A percentile compares a stretch with the other conserved stretches of the same genome.
Evolutionary conservation across 225 moss, liverwort and hornwort genomes (phyloP).

Genomic region (Polytrichum formosum): DNA sequence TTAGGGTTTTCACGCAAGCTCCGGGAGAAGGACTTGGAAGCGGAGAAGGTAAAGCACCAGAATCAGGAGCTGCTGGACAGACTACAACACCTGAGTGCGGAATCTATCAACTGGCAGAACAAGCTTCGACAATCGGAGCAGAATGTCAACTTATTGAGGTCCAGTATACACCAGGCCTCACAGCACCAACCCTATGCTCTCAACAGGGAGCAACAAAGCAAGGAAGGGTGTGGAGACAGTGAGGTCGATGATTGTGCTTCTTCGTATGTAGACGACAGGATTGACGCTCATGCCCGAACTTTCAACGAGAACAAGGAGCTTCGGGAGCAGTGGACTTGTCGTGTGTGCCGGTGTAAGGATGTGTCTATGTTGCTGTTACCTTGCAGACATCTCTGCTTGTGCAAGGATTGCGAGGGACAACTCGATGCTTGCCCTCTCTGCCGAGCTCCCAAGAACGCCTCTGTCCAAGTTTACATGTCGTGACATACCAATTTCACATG

Average conservation of each 20-base stretch:
- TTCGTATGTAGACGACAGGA: slow-evolving; percentile 74
- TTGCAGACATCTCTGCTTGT: slow-evolving; percentile 89
- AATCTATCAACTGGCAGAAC: slow-evolving; percentile 73
- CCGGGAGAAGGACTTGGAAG: slow-evolving; percentile 79
- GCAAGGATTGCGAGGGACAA: slow-evolving; percentile 83
- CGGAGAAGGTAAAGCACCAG: slow-evolving; percentile 66
- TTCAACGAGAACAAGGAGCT: slow-evolving; percentile 78
- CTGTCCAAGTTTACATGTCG: slow-evolving; percentile 91
- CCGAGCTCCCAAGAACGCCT: slow-evolving; percentile 74
- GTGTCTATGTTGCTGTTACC: slow-evolving; percentile 85
- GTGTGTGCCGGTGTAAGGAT: slow-evolving; percentile 79
- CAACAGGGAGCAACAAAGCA: slow-evolving; percentile 80
- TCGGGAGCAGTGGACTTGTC: slow-evolving; percentile 87
- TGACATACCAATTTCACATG: slow-evolving; percentile 53
- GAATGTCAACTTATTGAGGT: slow-evolving; percentile 48
- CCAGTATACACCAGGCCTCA: slow-evolving; percentile 76
- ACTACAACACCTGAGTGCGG: slow-evolving; percentile 62
- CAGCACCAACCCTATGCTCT: slow-evolving; percentile 60
- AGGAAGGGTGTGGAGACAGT: slow-evolving; percentile 52
- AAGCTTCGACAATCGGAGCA: slow-evolving; percentile 66
- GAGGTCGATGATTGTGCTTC: slow-evolving; percentile 89
- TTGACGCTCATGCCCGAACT: slow-evolving; percentile 63
- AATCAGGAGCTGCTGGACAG: slow-evolving; percentile 78
- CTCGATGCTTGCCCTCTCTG: slow-evolving; percentile 81
- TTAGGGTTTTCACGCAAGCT: slow-evolving; percentile 61